Evolutionary conservation across 2,329 filamentous ascomycete species (phyloP).

Genomic region (Orbilia quercus): DNA sequence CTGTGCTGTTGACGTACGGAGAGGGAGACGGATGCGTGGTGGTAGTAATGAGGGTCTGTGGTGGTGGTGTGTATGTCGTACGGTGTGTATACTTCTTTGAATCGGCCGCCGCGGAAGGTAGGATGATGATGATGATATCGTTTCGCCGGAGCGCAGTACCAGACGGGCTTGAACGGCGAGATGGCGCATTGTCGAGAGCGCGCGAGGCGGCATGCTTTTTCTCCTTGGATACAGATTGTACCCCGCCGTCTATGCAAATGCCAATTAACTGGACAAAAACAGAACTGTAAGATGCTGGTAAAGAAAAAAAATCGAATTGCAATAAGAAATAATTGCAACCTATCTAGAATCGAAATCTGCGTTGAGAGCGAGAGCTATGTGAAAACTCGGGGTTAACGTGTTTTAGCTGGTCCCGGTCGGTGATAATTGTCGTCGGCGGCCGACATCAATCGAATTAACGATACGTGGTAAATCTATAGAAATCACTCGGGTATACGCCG

Average conservation of each 20-base stretch:
- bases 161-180: not conserved
- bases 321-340: slow-evolving; percentile 31
- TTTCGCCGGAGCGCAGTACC: too few species aligned
- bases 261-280: too few species aligned
- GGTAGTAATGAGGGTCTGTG: too few species aligned
- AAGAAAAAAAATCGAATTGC: slow-evolving; percentile 10
- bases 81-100: not conserved
- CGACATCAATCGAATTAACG: too few species aligned
- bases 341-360: slow-evolving; percentile 38
- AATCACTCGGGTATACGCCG: too few species aligned
- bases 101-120: slow-evolving; percentile 14
- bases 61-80: not conserved
- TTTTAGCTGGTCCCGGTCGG: slow-evolving; percentile 25
- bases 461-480: too few species aligned
- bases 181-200: slow-evolving; percentile 33
- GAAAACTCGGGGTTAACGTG: not conserved
- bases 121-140: too few species aligned
- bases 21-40: too few species aligned
- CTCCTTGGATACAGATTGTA: too few species aligned
- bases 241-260: too few species aligned
- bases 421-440: slow-evolving; percentile 23
- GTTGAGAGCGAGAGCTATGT: slow-evolving; percentile 3
- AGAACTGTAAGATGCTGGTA: slow-evolving; percentile 1
- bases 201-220: slow-evolving; percentile 38
- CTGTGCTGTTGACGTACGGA: too few species aligned